These are phyloP conservation scores for Dryas octopetala DNA, from an alignment of 306 rosid genomes.

Conservation along the genomic window DNA sequence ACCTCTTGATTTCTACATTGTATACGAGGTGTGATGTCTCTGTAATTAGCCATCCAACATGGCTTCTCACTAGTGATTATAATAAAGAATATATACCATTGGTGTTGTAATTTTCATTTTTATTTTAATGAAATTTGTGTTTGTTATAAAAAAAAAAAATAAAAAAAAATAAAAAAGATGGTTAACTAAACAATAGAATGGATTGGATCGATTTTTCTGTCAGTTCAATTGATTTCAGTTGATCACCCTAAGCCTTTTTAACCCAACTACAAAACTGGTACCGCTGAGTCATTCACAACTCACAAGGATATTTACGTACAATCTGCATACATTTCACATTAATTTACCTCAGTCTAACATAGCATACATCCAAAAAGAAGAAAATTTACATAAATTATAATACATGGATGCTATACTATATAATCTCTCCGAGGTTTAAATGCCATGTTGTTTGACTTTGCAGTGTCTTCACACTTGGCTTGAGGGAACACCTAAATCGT, in stretches of 20 bases:
- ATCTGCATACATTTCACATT: neutral
- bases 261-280: too few species aligned
- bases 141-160: too few species aligned
- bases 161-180: too few species aligned
- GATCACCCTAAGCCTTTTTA: too few species aligned
- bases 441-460: neutral
- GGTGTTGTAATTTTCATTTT: too few species aligned
- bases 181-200: too few species aligned
- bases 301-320: neutral
- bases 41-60: neutral
- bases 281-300: too few species aligned
- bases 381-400: neutral
- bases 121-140: too few species aligned
- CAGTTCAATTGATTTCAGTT: too few species aligned
- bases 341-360: neutral
- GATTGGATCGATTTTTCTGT: too few species aligned
- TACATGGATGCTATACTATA: neutral
- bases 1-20: neutral
- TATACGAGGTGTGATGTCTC: neutral
- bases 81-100: neutral
- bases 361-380: neutral
- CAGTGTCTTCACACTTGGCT: slow-evolving; percentile 19
- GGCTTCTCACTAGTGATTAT: neutral
- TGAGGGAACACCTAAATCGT: slow-evolving; percentile 63
- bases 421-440: neutral